Conservation (phyloP, 2,329 filamentous ascomycete genomes). For the Aspergillus calidoustus region DNA sequence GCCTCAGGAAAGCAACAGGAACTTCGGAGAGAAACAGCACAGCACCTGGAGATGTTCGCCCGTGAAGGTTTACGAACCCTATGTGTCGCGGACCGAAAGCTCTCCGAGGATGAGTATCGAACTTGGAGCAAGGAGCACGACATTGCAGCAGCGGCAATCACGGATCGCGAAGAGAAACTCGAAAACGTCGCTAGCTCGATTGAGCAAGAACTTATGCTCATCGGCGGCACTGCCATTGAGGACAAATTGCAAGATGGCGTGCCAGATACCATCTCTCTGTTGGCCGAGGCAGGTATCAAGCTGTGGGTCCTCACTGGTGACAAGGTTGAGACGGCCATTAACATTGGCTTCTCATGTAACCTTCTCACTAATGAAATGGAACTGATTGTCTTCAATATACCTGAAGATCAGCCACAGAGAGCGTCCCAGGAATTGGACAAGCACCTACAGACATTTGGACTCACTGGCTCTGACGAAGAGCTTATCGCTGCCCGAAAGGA, state of each 20-base stretch:
- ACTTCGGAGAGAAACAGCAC: slow-evolving; percentile 79
- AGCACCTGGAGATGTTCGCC: slow-evolving; percentile 96
- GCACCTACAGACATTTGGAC: slow-evolving; percentile 71
- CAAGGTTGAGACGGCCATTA: slow-evolving; percentile 99
- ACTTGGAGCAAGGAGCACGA: slow-evolving; percentile 88
- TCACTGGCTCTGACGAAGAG: slow-evolving; percentile 86
- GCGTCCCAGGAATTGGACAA: slow-evolving; percentile 76
- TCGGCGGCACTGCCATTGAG: slow-evolving; percentile 96
- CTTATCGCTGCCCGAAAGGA: slow-evolving; percentile 76
- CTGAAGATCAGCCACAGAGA: slow-evolving; percentile 69
- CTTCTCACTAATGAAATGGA: slow-evolving; percentile 98
- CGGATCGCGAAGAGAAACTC: slow-evolving; percentile 88
- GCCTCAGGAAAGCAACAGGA: slow-evolving; percentile 84
- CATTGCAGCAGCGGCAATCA: slow-evolving; percentile 78
- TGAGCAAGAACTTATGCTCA: slow-evolving; percentile 82
- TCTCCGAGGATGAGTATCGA: slow-evolving; percentile 81
- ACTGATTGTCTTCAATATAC: slow-evolving; percentile 83
- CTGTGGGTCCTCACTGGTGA: slow-evolving; percentile 98
- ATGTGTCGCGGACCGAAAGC: slow-evolving; percentile 83
- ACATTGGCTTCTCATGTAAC: slow-evolving; percentile 99
- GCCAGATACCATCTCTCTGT: slow-evolving; percentile 88
- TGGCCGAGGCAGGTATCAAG: slow-evolving; percentile 94
- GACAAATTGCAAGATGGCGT: slow-evolving; percentile 96
- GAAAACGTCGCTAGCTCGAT: slow-evolving; percentile 89
- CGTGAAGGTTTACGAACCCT: slow-evolving; percentile 92